These are phyloP conservation scores for Epichloe glyceriae DNA, from an alignment of 2,329 filamentous ascomycete genomes.

Conservation along the genomic window DNA sequence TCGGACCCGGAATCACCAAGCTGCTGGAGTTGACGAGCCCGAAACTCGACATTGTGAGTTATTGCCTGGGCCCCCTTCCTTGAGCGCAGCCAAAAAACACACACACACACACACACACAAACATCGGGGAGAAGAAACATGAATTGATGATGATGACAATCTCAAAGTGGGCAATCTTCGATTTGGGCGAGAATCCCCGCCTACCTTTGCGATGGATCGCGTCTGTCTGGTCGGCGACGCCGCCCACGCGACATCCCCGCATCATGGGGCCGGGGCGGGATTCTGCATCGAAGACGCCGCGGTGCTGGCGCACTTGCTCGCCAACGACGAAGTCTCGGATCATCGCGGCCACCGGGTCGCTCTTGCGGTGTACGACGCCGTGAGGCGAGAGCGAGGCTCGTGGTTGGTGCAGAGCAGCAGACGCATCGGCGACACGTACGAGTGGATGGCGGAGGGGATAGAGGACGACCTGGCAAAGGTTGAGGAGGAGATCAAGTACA, in stretches of 20 bases:
- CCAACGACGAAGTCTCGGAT: background rate
- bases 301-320: slow-evolving; percentile 2
- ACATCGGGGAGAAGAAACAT: too few species aligned
- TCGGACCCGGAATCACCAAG: background rate
- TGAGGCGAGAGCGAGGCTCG: background rate
- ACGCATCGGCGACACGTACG: slow-evolving; percentile 6
- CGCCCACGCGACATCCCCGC: slow-evolving; percentile 5
- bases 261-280: slow-evolving; percentile 4
- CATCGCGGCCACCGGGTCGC: background rate
- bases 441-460: slow-evolving; percentile 7
- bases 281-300: slow-evolving; percentile 5
- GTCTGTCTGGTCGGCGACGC: slow-evolving; percentile 7
- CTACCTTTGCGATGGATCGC: background rate
- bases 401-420: slow-evolving; percentile 6
- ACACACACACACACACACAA: too few species aligned
- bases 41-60: slow-evolving; percentile 1
- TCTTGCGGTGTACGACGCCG: background rate
- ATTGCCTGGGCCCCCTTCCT: too few species aligned
- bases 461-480: slow-evolving; percentile 5
- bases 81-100: background rate
- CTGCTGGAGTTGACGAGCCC: slow-evolving; percentile 1
- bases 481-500: slow-evolving; percentile 4
- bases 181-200: slow-evolving; percentile 5
- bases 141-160: background rate
- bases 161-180: slow-evolving; percentile 5